Evolutionary conservation across 176 grass and related monocot species (phyloP).

Genomic region (Eremochloa ophiuroides): DNA sequence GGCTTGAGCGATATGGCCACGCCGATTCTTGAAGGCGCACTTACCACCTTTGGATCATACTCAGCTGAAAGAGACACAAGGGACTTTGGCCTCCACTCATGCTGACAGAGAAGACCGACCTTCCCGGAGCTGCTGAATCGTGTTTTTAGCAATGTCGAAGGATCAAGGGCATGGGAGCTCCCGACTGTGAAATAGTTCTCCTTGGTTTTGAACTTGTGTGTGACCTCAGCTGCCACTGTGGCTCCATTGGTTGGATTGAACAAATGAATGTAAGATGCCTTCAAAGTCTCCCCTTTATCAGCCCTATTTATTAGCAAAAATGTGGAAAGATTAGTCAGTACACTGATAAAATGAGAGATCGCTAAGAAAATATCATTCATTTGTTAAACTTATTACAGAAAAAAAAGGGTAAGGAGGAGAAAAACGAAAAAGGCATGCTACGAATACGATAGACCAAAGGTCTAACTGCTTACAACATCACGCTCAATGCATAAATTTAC

Average conservation of each 20-base stretch:
- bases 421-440: neutral
- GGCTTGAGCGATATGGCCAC: constrained; percentile 67
- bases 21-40: constrained; percentile 58
- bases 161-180: constrained; percentile 55
- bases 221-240: constrained; percentile 68
- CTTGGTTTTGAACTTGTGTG: constrained; percentile 66
- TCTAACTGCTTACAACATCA: neutral
- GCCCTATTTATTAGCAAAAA: constrained; percentile 33
- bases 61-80: constrained; percentile 64
- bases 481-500: neutral
- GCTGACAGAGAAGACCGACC: constrained; percentile 63
- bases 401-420: neutral
- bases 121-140: constrained; percentile 62
- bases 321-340: neutral
- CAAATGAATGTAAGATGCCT: constrained; percentile 75
- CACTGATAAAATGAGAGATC: neutral
- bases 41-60: constrained; percentile 70
- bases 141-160: constrained; percentile 63
- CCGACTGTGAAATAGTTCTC: constrained; percentile 78
- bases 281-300: constrained; percentile 81
- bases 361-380: neutral
- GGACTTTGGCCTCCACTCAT: constrained; percentile 84
- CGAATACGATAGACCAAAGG: neutral
- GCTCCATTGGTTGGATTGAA: constrained; percentile 57
- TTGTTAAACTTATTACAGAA: neutral